Conservation (phyloP, 768 basidiomycete genomes). For the Jaapia argillacea region DNA sequence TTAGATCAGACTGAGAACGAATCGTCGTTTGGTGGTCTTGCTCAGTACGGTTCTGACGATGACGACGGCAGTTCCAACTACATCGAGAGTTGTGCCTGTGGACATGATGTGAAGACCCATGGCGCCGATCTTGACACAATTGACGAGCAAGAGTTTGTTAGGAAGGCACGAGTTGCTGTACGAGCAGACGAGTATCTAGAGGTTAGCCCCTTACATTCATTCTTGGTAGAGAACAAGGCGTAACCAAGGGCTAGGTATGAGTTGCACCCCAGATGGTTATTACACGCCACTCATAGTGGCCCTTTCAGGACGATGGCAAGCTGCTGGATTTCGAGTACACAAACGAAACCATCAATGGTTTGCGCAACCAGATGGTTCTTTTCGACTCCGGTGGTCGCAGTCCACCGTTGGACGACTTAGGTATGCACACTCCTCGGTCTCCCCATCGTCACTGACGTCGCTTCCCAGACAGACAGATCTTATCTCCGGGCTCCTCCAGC, state of each 20-base stretch:
- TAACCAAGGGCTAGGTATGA: constrained; percentile 1
- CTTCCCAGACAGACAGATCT: constrained; percentile 15
- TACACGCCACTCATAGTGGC: constrained; percentile 1
- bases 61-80: constrained; percentile 44
- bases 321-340: constrained; percentile 74
- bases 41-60: constrained; percentile 65
- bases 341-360: constrained; percentile 57
- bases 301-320: constrained; percentile 55
- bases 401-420: too few species aligned
- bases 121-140: constrained; percentile 51
- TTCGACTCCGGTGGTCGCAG: too few species aligned
- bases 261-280: neutral
- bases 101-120: constrained; percentile 55
- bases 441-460: too few species aligned
- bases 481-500: constrained; percentile 22
- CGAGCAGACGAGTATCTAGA: constrained; percentile 76
- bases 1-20: constrained; percentile 35
- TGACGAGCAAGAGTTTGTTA: constrained; percentile 54
- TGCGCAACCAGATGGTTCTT: constrained; percentile 61
- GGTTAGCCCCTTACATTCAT: constrained; percentile 32
- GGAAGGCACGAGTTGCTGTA: constrained; percentile 66
- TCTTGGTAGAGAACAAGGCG: neutral
- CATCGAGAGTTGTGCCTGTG: constrained; percentile 45
- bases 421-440: too few species aligned
- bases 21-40: constrained; percentile 42